phyloP scores from a whole-genome alignment of 129 eudicot genomes.

The Flaveria ramosissima region DNA sequence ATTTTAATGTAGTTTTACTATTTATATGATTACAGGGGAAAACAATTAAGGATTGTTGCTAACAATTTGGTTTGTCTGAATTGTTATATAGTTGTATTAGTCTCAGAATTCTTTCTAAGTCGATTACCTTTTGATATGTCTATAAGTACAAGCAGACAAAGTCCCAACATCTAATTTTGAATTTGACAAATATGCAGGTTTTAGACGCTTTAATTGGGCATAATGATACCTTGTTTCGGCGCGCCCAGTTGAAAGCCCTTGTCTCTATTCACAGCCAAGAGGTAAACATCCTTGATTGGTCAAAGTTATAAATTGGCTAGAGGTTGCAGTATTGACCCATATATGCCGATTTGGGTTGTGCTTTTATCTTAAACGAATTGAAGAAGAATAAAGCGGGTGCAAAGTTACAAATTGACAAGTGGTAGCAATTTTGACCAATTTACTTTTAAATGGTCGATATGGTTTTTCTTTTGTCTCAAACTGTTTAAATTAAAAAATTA shows the following conservation, averaged over 20 bases:
- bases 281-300: constrained; percentile 47
- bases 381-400: neutral
- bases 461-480: neutral
- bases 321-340: neutral
- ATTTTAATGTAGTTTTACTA: neutral
- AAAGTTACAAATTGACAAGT: neutral
- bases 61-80: neutral
- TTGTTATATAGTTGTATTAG: neutral
- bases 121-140: neutral
- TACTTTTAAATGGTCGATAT: neutral
- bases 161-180: constrained; percentile 12
- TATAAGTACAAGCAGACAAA: neutral
- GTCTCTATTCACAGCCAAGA: constrained; percentile 92
- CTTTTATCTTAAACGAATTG: neutral
- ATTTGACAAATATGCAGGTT: constrained; percentile 50
- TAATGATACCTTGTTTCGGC: constrained; percentile 73
- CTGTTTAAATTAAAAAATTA: neutral
- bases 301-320: constrained; percentile 10
- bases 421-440: neutral
- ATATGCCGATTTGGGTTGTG: neutral
- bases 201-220: constrained; percentile 86
- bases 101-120: no score
- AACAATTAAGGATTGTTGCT: neutral
- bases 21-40: neutral
- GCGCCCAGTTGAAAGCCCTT: constrained; percentile 94